Base-by-base conservation (phyloP, 192 early-diverging fungal genomes). In the Backusella parvicylindrica region DNA sequence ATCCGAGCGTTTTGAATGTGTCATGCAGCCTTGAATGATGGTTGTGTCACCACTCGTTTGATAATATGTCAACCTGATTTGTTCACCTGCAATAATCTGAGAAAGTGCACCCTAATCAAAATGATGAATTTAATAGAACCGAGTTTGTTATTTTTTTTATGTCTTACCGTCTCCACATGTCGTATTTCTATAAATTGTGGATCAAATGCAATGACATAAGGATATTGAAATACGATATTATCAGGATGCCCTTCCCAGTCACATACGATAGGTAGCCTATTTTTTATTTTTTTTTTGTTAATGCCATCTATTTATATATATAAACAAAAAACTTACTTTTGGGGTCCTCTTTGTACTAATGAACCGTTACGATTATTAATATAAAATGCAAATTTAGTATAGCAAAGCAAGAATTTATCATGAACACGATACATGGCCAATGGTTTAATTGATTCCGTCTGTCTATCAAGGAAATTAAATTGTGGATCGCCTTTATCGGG, bases 311-410 rank as follows among this genome's bases (percentile, higher is more conserved):
- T 33, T 31, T 31, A 15, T n/a, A 35, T 16, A 83, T 53, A 37
- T 7, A 53, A 1, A 71, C 2, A 9, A 11, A 50, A 18, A 35
- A 53, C 95, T 94, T 68, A 88, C 97, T 30, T 89, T 87, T 94
- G 23, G 23, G 67, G 28, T 35, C 71, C 31, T 60, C 77, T 53
- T 13, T 53, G 36, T 15, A 76, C 79, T n/a, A 77, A 47, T 31
- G 75, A 87, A 38, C 97, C 97, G 77, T 89, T 72, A 7, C 76
- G 87, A 71, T 92, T 92, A 83, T 98, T 92, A 21, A 99, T 91
- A 77, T 91, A 98, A 75, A 99, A 98, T 1, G 91, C 94, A 85
- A 96, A 94, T 80, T 97, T 94, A 84, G 94, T 90, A 81, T 98
- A 98, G 80, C 96, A 98, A 21, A 98, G 86, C 68, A 98, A 79